Evolutionary conservation across 148 eudicot species (phyloP).

Genomic region (Vaccinium vitisidaea): DNA sequence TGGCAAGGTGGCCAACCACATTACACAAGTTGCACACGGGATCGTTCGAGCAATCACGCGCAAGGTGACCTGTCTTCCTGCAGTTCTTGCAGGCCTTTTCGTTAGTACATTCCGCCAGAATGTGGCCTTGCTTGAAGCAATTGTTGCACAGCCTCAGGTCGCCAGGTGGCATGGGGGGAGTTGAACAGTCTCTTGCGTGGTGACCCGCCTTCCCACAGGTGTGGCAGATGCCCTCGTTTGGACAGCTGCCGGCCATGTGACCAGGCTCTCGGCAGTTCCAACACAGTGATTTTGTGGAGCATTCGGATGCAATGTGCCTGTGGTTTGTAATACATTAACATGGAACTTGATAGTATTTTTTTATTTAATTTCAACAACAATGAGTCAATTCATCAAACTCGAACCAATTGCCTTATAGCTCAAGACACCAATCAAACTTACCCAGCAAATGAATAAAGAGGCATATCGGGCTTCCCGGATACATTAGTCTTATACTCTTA

Average conservation of each 20-base stretch:
- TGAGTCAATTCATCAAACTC: background rate
- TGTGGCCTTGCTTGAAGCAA: constrained; percentile 94
- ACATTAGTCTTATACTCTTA: background rate
- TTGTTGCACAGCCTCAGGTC: constrained; percentile 92
- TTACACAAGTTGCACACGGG: constrained; percentile 94
- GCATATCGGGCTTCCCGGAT: background rate
- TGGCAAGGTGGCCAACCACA: constrained; percentile 76
- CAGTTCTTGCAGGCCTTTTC: constrained; percentile 99
- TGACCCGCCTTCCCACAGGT: constrained; percentile 97
- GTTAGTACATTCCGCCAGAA: constrained; percentile 83
- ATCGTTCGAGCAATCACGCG: constrained; percentile 79
- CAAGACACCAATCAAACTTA: background rate
- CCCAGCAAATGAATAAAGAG: background rate
- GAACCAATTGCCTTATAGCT: background rate
- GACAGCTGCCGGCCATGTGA: constrained; percentile 89
- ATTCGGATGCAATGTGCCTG: constrained; percentile 98
- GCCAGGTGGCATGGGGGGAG: constrained; percentile 80
- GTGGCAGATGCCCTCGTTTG: constrained; percentile 97
- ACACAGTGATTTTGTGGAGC: constrained; percentile 84
- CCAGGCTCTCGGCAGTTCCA: constrained; percentile 98
- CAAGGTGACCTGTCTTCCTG: constrained; percentile 93
- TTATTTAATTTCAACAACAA: background rate
- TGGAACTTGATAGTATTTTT: background rate
- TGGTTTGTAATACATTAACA: constrained; percentile 14
- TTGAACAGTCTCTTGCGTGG: constrained; percentile 83